Conservation (phyloP, 495 filamentous ascomycete species). For the Penicillium taxi region DNA sequence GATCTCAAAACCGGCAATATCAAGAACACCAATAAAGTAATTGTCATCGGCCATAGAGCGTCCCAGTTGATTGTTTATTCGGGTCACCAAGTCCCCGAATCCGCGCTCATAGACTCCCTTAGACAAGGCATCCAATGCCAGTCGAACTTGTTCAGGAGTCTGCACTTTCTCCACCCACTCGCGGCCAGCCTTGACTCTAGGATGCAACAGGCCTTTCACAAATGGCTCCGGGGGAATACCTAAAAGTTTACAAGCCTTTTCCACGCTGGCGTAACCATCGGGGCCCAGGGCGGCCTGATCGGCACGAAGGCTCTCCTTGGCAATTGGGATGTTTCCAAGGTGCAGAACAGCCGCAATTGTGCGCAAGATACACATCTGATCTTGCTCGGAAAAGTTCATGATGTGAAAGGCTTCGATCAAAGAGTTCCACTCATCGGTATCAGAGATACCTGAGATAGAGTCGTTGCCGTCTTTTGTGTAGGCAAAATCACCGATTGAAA, state of each 20-base stretch:
- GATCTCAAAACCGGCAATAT: slow-evolving; percentile 99
- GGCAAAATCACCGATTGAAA: slow-evolving; percentile 75
- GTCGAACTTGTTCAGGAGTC: slow-evolving; percentile 89
- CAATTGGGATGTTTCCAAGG: slow-evolving; percentile 81
- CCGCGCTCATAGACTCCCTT: slow-evolving; percentile 97
- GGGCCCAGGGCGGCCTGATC: slow-evolving; percentile 81
- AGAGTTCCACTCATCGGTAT: slow-evolving; percentile 80
- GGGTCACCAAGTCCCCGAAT: slow-evolving; percentile 84
- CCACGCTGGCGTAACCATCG: slow-evolving; percentile 60
- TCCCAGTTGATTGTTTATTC: slow-evolving; percentile 89
- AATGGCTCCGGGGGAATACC: slow-evolving; percentile 81
- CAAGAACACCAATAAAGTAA: slow-evolving; percentile 93
- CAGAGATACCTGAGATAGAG: slow-evolving; percentile 82
- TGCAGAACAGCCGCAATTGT: slow-evolving; percentile 89
- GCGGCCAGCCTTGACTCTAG: slow-evolving; percentile 85
- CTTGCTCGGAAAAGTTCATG: slow-evolving; percentile 87
- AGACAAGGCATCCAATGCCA: slow-evolving; percentile 82
- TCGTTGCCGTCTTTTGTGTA: slow-evolving; percentile 91
- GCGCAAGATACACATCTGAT: slow-evolving; percentile 73
- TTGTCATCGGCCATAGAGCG: slow-evolving; percentile 77
- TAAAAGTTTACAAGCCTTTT: slow-evolving; percentile 73
- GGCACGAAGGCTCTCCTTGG: slow-evolving; percentile 78
- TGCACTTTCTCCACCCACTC: slow-evolving; percentile 99
- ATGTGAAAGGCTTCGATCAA: slow-evolving; percentile 88
- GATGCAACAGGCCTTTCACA: slow-evolving; percentile 80